phyloP scores from a whole-genome alignment of 2,329 filamentous ascomycete genomes.

The Xylaria sp. region DNA sequence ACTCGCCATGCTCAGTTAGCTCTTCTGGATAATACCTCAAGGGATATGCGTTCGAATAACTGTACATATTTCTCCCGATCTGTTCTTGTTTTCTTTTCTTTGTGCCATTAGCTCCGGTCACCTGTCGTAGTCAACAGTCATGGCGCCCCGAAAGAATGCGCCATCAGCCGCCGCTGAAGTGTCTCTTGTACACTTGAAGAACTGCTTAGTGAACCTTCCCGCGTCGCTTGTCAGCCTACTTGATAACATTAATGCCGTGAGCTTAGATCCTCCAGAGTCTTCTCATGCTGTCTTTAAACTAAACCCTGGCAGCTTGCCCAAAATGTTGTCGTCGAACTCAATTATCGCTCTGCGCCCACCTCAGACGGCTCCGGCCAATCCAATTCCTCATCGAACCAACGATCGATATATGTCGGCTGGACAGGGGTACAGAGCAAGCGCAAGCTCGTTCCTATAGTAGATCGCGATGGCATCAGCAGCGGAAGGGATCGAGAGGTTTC shows the following conservation, averaged over 20 bases:
- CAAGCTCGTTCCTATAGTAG: slow-evolving; percentile 76
- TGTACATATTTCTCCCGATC: slow-evolving; percentile 13
- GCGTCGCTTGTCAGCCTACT: slow-evolving; percentile 84
- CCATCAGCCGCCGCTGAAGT: slow-evolving; percentile 81
- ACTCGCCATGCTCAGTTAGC: slow-evolving; percentile 9
- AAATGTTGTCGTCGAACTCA: slow-evolving; percentile 95
- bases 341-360: slow-evolving; percentile 68
- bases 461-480: slow-evolving; percentile 76
- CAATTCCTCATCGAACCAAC: slow-evolving; percentile 60
- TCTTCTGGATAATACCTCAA: slow-evolving; percentile 5
- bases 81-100: slow-evolving; percentile 5
- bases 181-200: slow-evolving; percentile 87
- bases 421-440: slow-evolving; percentile 97
- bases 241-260: slow-evolving; percentile 88
- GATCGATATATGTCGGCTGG: slow-evolving; percentile 91
- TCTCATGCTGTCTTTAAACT: background rate
- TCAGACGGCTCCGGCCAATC: slow-evolving; percentile 55
- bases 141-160: slow-evolving; percentile 59
- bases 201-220: slow-evolving; percentile 93
- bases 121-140: slow-evolving; percentile 31
- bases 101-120: background rate
- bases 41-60: slow-evolving; percentile 6
- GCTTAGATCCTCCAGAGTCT: slow-evolving; percentile 46
- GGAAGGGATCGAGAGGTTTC: slow-evolving; percentile 79
- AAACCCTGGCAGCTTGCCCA: slow-evolving; percentile 74